Conservation (phyloP, 768 basidiomycete genomes). For the Favolaschia claudopus region DNA sequence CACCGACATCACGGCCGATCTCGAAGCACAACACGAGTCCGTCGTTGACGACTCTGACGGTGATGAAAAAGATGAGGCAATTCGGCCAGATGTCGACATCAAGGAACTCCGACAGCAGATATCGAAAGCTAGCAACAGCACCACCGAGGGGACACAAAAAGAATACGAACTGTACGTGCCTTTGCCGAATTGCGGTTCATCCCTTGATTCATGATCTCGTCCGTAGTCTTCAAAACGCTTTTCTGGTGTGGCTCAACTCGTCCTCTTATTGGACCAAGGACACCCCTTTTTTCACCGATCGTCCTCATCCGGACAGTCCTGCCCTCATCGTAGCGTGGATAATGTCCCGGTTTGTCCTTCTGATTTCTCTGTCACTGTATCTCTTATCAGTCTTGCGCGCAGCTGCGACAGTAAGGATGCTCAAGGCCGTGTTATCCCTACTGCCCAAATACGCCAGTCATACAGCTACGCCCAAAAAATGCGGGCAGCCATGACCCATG, state of each 20-base stretch:
- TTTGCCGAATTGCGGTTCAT: not conserved
- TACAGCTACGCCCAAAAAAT: not conserved
- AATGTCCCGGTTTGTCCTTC: not conserved
- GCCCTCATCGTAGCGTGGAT: not conserved
- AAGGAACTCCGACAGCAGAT: not conserved
- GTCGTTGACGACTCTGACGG: not conserved
- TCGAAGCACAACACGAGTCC: not conserved
- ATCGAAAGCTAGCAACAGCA: not conserved
- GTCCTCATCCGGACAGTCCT: not conserved
- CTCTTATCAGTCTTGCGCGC: not conserved
- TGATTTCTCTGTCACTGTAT: too few relatives aligned
- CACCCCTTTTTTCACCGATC: not conserved
- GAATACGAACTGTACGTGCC: not conserved
- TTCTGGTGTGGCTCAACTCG: not conserved
- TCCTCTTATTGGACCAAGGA: not conserved
- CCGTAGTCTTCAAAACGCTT: not conserved
- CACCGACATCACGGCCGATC: not conserved
- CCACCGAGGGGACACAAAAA: not conserved
- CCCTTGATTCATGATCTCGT: not conserved
- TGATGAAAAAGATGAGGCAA: not conserved
- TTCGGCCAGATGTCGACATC: not conserved
- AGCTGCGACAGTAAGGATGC: conserved; percentile 1
- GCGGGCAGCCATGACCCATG: not conserved
- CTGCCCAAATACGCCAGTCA: not conserved
- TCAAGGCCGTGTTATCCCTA: not conserved